Evolutionary conservation across 768 basidiomycete genomes (phyloP).

Genomic region (Russula abietina): DNA sequence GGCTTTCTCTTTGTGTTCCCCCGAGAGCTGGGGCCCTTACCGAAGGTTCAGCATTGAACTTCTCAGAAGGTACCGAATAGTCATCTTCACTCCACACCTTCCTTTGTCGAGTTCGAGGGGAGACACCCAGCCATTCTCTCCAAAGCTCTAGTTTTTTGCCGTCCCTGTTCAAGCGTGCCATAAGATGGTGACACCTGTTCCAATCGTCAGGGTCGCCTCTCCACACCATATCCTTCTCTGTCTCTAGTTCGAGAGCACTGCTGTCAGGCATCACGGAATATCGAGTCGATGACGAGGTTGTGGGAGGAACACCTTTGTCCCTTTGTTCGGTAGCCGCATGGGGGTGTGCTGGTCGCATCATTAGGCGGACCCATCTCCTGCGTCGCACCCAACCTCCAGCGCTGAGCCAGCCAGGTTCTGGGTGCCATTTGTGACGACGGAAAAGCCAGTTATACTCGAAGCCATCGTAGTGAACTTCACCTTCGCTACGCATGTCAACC

Average conservation of each 20-base stretch:
- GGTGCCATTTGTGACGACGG: slow-evolving; percentile 57
- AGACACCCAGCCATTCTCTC: slow-evolving; percentile 58
- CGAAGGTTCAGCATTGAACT: background rate
- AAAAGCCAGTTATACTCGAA: slow-evolving; percentile 86
- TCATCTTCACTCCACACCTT: slow-evolving; percentile 48
- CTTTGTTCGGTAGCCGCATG: background rate
- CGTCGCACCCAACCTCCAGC: slow-evolving; percentile 71
- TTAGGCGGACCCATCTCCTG: slow-evolving; percentile 76
- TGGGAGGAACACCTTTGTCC: background rate
- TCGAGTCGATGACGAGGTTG: background rate
- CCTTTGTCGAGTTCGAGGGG: slow-evolving; percentile 30
- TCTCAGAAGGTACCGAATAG: slow-evolving; percentile 26
- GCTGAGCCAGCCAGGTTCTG: slow-evolving; percentile 52
- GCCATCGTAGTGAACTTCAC: slow-evolving; percentile 74
- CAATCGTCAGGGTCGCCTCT: slow-evolving; percentile 53
- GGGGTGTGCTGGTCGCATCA: slow-evolving; percentile 58
- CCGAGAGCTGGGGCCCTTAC: background rate
- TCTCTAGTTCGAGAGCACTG: slow-evolving; percentile 7
- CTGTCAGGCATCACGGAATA: slow-evolving; percentile 3
- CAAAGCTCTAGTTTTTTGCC: slow-evolving; percentile 74
- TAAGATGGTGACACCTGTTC: slow-evolving; percentile 46
- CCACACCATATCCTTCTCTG: slow-evolving; percentile 40
- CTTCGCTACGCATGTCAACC: slow-evolving; percentile 82
- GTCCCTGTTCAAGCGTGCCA: slow-evolving; percentile 53
- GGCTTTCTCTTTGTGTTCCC: slow-evolving; percentile 30